phyloP scores from a whole-genome alignment of 2,329 filamentous ascomycete species.

The Fulvia fulva region DNA sequence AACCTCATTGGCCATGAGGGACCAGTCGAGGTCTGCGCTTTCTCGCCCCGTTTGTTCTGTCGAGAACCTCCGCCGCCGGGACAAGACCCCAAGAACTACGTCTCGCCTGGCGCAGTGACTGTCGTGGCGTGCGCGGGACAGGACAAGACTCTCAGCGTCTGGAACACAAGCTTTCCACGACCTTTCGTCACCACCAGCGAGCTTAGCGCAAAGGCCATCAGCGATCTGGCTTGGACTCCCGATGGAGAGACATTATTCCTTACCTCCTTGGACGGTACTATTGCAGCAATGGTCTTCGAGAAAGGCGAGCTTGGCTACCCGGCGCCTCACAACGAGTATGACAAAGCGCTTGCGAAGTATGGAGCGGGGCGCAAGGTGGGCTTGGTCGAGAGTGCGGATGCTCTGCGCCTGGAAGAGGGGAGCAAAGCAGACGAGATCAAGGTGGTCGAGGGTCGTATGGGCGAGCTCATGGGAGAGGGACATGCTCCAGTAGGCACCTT shows the following conservation, averaged over 20 bases:
- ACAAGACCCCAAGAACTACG: conserved; percentile 44
- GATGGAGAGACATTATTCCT: conserved; percentile 84
- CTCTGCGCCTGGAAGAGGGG: conserved; percentile 73
- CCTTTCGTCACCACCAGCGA: conserved; percentile 90
- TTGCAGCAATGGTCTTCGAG: conserved; percentile 77
- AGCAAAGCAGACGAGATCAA: conserved; percentile 88
- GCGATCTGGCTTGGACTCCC: conserved; percentile 89
- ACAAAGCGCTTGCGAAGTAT: conserved; percentile 88
- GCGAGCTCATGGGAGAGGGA: conserved; percentile 94
- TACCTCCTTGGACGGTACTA: conserved; percentile 83
- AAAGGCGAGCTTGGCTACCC: conserved; percentile 86
- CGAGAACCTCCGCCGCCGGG: conserved; percentile 58
- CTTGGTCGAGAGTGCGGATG: conserved; percentile 88
- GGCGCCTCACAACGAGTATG: conserved; percentile 80
- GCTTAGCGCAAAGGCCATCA: conserved; percentile 83
- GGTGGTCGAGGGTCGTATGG: conserved; percentile 92
- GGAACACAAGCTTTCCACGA: conserved; percentile 93
- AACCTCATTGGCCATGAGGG: conserved; percentile 96
- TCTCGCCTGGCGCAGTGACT: conserved; percentile 62
- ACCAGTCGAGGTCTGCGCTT: conserved; percentile 94
- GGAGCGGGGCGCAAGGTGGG: conserved; percentile 85
- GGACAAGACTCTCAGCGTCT: conserved; percentile 92
- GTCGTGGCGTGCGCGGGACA: conserved; percentile 96
- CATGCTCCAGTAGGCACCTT: conserved; percentile 50
- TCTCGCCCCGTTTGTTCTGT: conserved; percentile 86